Percentiles rank a stretch among this genome's conserved stretches.
These are phyloP conservation scores for Zygosaccharomyces bisporus DNA, from an alignment of 805 yeast species.

Conservation along the genomic window DNA sequence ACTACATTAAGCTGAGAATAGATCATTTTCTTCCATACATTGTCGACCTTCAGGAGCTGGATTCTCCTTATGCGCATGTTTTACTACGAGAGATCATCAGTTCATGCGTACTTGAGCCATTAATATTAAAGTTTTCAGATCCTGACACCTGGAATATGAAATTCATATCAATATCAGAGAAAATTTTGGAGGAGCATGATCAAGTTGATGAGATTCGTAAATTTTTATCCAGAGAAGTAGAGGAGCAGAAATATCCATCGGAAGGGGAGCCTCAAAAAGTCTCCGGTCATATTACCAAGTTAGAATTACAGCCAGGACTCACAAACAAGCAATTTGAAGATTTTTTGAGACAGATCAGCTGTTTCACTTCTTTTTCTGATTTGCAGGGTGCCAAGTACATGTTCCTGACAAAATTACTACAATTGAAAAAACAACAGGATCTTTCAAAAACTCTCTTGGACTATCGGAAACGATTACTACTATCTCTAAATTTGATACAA, in stretches of 20 bases:
- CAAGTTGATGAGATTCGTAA: constrained; percentile 70
- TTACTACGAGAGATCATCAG: constrained; percentile 63
- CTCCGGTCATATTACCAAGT: constrained; percentile 1
- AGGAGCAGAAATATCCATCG: constrained; percentile 11
- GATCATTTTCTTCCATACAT: constrained; percentile 44
- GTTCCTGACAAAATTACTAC: constrained; percentile 21
- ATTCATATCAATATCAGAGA: constrained; percentile 56
- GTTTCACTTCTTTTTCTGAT: constrained; percentile 15
- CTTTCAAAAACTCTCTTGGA: constrained; percentile 8
- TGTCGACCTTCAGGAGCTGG: constrained; percentile 42
- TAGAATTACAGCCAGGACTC: constrained; percentile 15
- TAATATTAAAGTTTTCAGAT: constrained; percentile 51
- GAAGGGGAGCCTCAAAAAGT: constrained; percentile 11
- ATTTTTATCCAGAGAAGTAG: constrained; percentile 64
- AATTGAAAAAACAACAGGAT: constrained; percentile 5
- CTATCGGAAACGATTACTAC: constrained; percentile 19
- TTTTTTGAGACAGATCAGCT: constrained; percentile 25
- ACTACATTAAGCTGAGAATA: constrained; percentile 46
- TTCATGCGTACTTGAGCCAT: constrained; percentile 52
- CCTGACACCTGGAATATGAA: constrained; percentile 74
- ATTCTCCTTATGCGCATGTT: constrained; percentile 46
- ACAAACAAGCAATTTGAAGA: constrained; percentile 30
- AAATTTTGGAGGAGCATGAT: constrained; percentile 63
- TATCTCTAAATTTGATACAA: constrained; percentile 28
- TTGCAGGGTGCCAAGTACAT: constrained; percentile 21